phyloP scores from a whole-genome alignment of 192 early-diverging fungal genomes.

The Endogone sp. region DNA sequence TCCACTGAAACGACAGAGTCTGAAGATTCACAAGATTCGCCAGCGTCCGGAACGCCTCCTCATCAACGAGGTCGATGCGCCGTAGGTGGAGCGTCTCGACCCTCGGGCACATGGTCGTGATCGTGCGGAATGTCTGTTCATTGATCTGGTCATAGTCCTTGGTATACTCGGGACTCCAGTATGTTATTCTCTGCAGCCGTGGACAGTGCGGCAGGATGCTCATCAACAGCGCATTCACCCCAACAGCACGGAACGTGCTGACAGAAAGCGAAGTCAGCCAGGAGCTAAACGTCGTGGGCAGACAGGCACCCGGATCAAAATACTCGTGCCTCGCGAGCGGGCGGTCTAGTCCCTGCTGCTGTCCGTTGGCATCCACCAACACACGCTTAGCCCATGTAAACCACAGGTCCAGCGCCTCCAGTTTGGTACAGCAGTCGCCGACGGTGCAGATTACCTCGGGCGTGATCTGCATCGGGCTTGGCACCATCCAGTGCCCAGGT shows the following conservation, averaged over 20 bases:
- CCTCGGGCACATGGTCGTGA: background rate
- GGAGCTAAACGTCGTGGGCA: background rate
- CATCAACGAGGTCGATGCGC: background rate
- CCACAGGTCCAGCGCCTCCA: background rate
- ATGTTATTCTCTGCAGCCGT: background rate
- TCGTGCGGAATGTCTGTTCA: background rate
- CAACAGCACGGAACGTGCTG: background rate
- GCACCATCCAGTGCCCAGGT: background rate
- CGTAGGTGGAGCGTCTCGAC: background rate
- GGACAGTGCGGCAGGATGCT: background rate
- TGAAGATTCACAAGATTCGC: background rate
- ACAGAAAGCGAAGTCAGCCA: background rate
- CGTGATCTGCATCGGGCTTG: background rate
- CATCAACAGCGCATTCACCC: background rate
- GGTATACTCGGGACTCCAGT: background rate
- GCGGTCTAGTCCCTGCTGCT: background rate
- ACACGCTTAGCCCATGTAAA: background rate
- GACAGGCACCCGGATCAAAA: background rate
- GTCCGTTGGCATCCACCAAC: background rate
- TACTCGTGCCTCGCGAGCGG: background rate
- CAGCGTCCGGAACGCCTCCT: background rate
- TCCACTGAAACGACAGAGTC: background rate
- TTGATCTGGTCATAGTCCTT: background rate
- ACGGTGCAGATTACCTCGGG: background rate
- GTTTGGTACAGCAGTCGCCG: background rate